Evolutionary conservation across 495 filamentous ascomycete species (phyloP), one percentile per base, ranked within the genome.

Genomic region (Wilcoxina mikolae): DNA sequence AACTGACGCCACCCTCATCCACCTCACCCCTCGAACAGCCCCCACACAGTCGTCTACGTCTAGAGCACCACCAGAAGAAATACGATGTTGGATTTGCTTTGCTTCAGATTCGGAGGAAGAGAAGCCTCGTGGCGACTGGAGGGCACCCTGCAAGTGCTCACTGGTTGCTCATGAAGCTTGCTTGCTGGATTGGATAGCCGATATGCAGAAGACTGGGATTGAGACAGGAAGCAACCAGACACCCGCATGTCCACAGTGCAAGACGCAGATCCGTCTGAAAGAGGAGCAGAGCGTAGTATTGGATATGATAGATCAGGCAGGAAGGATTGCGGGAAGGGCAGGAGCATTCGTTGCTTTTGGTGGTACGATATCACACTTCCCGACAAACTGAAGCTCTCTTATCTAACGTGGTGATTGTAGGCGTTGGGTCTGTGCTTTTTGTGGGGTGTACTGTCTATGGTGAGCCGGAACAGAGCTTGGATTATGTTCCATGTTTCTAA

Each of bases 51-150:
- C 18, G 35, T 43, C 45, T 28, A 52, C 25, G 18, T 26, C 57
- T 27, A 43, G 24, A 25, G 20, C 41, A 33, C 33, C 43, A 57
- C 55, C 47, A 52, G 65, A 67, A 22, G 63, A 65, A 41, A 69
- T 56, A 67, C 82, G 24, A 79, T 98, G 91, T 69, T 95, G 87
- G 83, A 89, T 98, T 62, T 98, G 91, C 71, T 85, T 91, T 62
- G 51, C 23, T 20, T 76, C 76, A 51, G 85, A 90, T 58, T 81
- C 87, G 57, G 87, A 81, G 22, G 86, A 94, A 58, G 82, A 87
- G 52, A 73, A 72, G 29, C 73, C 76, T 35, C 72, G 78, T 3
- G 74, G 74, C 23, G 74, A 82, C 63, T 96, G 90, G 87, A 79
- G 84, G 17, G 82, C 77, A 20, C 87, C 91, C 5, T 98, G 91